Base-by-base conservation (phyloP, 129 eudicot species). In the Flaveria robusta region DNA sequence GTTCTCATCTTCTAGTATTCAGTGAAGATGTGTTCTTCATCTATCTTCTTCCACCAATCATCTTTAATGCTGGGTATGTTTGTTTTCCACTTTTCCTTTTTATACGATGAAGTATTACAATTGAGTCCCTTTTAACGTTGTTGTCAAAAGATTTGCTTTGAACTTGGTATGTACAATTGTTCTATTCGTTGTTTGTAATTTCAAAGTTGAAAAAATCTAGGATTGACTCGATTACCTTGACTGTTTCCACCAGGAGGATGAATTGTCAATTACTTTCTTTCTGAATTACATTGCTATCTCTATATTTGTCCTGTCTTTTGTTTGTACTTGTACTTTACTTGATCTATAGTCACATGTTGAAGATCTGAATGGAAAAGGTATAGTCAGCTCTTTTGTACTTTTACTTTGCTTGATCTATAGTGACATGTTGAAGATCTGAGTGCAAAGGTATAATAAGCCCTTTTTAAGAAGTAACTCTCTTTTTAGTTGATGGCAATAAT, bases 1-100 rank as follows among this genome's bases (percentile, higher is more conserved):
- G 74, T 72, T 90, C 98, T 3, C 96, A 86, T 74, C 79, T 92
- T 52, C 74, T 92, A 24, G 94, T 90, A 47, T 92, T 92, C 77
- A 90, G 96, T 66, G 98, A 92, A 81, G 98, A 92, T 85, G 94
- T 92, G 26, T 92, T 92, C 88, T 92, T 92, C 82, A 92, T 90
- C 27, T 92, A 92, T 74, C 86, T 90, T 45, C 98, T 92, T 79
- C 98, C 98, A 13, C 98, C 98, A 7, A 92, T 92, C 75, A 92
- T 92, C 56, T 92, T 92, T 68, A 92, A 92, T 73, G 98, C 98
- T 1, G 98, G 98, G 98, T 92, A 85, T 74, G 65, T 74, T 65
- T 68, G 12, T 16, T 34, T 34, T 34, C 39, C 7, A 34, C 39
- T 5, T 71, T 22, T 49, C 58, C 9, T 77, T 77, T 77, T 9